Evolutionary conservation across 139 green algal genomes (phyloP), one percentile per base, ranked within the genome.

Genomic region (Coelastrella sp.): DNA sequence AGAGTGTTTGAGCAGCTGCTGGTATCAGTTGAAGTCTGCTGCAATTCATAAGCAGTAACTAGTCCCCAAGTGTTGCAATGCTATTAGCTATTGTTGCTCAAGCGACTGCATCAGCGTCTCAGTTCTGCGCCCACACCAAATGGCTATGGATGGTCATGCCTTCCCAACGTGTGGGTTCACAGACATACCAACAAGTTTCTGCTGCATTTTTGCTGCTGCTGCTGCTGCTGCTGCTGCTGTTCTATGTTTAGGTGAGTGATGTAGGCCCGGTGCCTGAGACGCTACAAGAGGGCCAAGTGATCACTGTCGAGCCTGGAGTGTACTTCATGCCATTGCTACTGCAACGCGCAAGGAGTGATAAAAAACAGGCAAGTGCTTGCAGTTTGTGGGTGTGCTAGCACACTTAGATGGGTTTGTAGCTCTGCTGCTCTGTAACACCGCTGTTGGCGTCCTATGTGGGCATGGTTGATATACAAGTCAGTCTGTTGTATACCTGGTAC

Each of bases 251-350:
- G 78, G 78, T 83, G 78, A 86, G 80, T 59, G 81, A 88, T 60
- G 83, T 88, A 17, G 83, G 83, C 5, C 83, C 83, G 54, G 66
- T 88, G 32, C 83, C 83, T 0, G 11, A 89, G 56, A 16, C 13
- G 85, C 58, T 89, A 73, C 7, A 57, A n/a, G 57, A 75, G n/a
- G 85, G 85, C 5, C 85, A 89, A 3, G 73, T 89, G 10, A 56
- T 89, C n/a, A 89, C 85, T 19, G 73, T 82, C n/a, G 85, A 89
- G 73, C 85, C 85, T 3, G 85, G 85, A 6, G 19, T 65, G 5
- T 89, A 89, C 85, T 83, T 89, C 73, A 89, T 90, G 85, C 85
- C 85, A 22, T 57, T 83, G 56, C 73, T 90, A 73, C 22, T 90
- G 11, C n/a, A 73, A 17, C 22, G n/a, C 5, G 85, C 73, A 58